Conservation (phyloP, 2,329 filamentous ascomycete species). For the Ceratocystiopsis minuta region DNA sequence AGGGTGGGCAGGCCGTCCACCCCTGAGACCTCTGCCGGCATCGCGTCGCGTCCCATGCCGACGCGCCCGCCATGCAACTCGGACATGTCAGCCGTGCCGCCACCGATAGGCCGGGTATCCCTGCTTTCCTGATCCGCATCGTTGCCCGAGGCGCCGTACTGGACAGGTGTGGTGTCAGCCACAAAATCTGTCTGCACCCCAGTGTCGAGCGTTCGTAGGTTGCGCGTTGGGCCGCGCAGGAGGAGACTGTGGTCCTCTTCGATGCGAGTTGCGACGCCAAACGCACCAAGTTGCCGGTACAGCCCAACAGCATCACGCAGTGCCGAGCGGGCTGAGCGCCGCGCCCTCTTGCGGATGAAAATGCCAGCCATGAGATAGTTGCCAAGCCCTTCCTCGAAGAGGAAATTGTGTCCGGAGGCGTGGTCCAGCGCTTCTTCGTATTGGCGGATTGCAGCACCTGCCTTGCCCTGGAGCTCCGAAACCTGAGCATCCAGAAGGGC, state of each 20-base stretch:
- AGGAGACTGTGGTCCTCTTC: conserved; percentile 50
- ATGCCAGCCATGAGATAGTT: conserved; percentile 59
- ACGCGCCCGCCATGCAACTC: conserved; percentile 40
- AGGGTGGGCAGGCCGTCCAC: conserved; percentile 51
- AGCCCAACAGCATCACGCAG: conserved; percentile 49
- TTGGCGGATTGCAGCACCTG: conserved; percentile 38
- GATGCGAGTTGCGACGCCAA: conserved; percentile 49
- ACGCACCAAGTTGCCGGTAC: conserved; percentile 51
- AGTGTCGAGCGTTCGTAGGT: conserved; percentile 40
- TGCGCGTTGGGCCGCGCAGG: conserved; percentile 41
- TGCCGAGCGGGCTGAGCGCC: conserved; percentile 50
- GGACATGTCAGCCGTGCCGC: conserved; percentile 18
- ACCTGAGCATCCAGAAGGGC: conserved; percentile 51
- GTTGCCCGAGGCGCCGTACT: conserved; percentile 27
- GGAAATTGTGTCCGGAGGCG: conserved; percentile 45
- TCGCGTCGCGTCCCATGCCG: conserved; percentile 44
- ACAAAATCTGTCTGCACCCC: conserved; percentile 52
- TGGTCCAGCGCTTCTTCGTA: conserved; percentile 62
- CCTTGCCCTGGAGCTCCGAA: conserved; percentile 39
- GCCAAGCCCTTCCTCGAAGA: conserved; percentile 54
- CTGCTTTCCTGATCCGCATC: conserved; percentile 21
- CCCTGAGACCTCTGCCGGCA: conserved; percentile 30
- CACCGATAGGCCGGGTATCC: conserved; percentile 13
- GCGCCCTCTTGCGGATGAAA: conserved; percentile 45
- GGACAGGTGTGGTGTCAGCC: conserved; percentile 32